phyloP scores from a whole-genome alignment of 2,329 filamentous ascomycete genomes.

The Phyllosticta citrichinensis region DNA sequence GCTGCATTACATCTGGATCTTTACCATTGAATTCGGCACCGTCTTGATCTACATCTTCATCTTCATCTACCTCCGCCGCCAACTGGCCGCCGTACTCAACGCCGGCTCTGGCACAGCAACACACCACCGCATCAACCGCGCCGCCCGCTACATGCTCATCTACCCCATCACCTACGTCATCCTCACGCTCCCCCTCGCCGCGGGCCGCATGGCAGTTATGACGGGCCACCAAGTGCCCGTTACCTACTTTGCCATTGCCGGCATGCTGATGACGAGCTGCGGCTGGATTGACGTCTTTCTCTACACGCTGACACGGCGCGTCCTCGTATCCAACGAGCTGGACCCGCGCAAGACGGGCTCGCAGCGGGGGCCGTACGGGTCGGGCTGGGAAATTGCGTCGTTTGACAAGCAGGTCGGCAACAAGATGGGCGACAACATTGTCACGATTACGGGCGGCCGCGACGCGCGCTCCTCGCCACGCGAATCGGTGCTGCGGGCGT shows the following conservation, averaged over 20 bases:
- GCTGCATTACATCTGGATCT: slow-evolving; percentile 46
- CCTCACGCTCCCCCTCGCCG: slow-evolving; percentile 55
- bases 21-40: slow-evolving; percentile 40
- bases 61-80: slow-evolving; percentile 15
- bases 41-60: slow-evolving; percentile 11
- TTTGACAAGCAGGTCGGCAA: slow-evolving; percentile 8
- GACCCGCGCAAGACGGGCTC: background rate
- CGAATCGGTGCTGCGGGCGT: background rate
- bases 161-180: slow-evolving; percentile 59
- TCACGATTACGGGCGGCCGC: slow-evolving; percentile 12
- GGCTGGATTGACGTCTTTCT: slow-evolving; percentile 36
- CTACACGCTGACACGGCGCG: slow-evolving; percentile 33
- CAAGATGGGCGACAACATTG: slow-evolving; percentile 2
- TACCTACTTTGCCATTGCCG: slow-evolving; percentile 49
- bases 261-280: slow-evolving; percentile 44
- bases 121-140: slow-evolving; percentile 23
- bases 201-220: slow-evolving; percentile 30
- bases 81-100: slow-evolving; percentile 29
- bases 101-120: slow-evolving; percentile 17
- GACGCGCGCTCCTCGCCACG: background rate
- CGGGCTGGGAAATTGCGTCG: slow-evolving; percentile 10
- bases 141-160: slow-evolving; percentile 50
- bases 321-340: slow-evolving; percentile 26
- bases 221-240: slow-evolving; percentile 35
- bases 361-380: background rate